Base-by-base conservation (phyloP, 345 rosid genomes). In the Lepidium aucheri region DNA sequence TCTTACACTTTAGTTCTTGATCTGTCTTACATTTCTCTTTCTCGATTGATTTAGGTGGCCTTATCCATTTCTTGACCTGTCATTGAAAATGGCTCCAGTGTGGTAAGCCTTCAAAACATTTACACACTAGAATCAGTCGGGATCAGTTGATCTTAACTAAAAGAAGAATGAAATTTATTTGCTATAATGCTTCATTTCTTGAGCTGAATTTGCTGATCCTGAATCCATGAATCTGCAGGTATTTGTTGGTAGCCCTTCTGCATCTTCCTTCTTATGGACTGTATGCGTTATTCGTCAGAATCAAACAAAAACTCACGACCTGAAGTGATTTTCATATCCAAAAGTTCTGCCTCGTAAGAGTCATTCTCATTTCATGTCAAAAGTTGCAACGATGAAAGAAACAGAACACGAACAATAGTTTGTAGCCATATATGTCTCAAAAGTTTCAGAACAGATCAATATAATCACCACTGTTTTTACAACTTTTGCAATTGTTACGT, bases 41-140 rank as follows among this genome's bases (percentile, higher is more conserved):
- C 7, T 52, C 0, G 5, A 60, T 39, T 60, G 12, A 35, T 36
- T 26, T 76, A 89, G 87, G 82, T 89, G 93, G 96, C 93, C 93
- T 11, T 86, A 83, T 65, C 85, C 89, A 49, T 89, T 85, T 72
- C 86, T 89, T 14, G 82, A 85, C 63, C 70, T 83, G 43, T 79
- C 89, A 10, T 57, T 78, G 8, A 60, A 77, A 30, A 67, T 65
- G 77, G 93, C 93, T 63, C 87, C 91, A 20, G 20, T 81, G 33
- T 86, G 91, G 91, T 86, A 76, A 26, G 79, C 44, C 53, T 65
- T 51, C 14, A 57, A 33, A 65, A 41, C 72, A 47, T 50, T 32
- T 41, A 58, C 40, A 57, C 24, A 8, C 7, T 60, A 7, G n/a
- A 39, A 39, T 39, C 69, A 40, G 38, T 61, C 49, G 17, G 53